A percentile compares a stretch with the other conserved stretches of the same genome.
These are phyloP conservation scores for Metschnikowia vanudenii DNA, from an alignment of 805 yeast species.

Conservation along the genomic window DNA sequence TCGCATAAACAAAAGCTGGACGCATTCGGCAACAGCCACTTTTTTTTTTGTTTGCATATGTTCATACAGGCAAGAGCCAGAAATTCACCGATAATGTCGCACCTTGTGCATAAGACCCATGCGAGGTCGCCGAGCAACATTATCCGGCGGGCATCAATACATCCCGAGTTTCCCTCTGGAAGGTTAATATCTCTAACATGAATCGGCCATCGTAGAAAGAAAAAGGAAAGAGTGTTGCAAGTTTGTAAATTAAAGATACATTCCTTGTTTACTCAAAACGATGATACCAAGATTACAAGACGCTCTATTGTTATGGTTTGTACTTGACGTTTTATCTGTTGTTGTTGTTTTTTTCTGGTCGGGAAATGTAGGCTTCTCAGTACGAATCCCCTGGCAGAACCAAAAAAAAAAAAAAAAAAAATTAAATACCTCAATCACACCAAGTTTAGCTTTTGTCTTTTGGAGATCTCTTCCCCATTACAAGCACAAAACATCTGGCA, in stretches of 20 bases:
- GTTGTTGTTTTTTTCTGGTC: not conserved
- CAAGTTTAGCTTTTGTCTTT: slow-evolving; percentile 1
- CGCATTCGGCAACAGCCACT: slow-evolving; percentile 19
- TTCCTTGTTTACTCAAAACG: not conserved
- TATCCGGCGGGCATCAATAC: not conserved
- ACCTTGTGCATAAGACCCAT: not conserved
- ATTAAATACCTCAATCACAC: not conserved
- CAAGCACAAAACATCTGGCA: too few species aligned
- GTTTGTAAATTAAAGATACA: too few species aligned
- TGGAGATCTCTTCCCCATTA: slow-evolving; percentile 1
- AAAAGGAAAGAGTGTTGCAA: too few species aligned
- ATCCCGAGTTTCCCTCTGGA: not conserved
- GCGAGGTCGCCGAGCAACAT: slow-evolving; percentile 1
- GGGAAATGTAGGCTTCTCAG: not conserved
- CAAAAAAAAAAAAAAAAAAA: not conserved
- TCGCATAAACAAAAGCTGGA: slow-evolving; percentile 21
- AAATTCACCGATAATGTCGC: slow-evolving; percentile 3
- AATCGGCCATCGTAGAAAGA: not conserved
- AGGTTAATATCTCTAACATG: not conserved
- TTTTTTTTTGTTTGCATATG: slow-evolving; percentile 11
- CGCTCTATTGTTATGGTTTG: too few species aligned
- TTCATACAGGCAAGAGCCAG: slow-evolving; percentile 1
- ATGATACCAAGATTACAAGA: too few species aligned
- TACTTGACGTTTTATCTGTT: not conserved
- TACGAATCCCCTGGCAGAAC: slow-evolving; percentile 5